A percentile compares a stretch with the other conserved stretches of the same genome.
These are phyloP conservation scores for Saccharomyces hybrid DNA, from an alignment of 1,139 yeast species.

Conservation along the genomic window DNA sequence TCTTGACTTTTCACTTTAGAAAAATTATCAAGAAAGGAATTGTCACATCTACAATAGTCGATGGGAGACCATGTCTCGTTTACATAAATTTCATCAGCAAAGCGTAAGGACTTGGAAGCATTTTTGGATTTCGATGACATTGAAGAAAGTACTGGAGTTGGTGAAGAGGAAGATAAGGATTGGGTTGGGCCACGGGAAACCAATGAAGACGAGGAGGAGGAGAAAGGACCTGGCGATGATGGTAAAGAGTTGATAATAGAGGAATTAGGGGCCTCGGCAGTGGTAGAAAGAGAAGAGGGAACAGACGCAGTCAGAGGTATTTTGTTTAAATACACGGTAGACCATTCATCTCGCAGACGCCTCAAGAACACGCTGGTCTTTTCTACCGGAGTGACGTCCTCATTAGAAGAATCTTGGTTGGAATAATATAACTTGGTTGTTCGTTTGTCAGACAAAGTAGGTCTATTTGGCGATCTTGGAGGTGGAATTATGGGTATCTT, in stretches of 20 bases:
- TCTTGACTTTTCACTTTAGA: slow-evolving; percentile 12
- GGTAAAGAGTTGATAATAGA: neutral
- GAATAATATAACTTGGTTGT: slow-evolving; percentile 16
- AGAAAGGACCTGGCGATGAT: neutral
- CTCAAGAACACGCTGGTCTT: neutral
- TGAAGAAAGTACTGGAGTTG: neutral
- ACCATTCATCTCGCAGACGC: neutral
- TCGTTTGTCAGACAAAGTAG: slow-evolving; percentile 13
- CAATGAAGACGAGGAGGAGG: slow-evolving; percentile 2
- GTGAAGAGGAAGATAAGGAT: slow-evolving; percentile 3
- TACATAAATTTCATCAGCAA: slow-evolving; percentile 15
- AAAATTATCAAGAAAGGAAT: slow-evolving; percentile 19
- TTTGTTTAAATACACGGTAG: neutral
- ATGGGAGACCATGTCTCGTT: slow-evolving; percentile 20
- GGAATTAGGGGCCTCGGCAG: neutral
- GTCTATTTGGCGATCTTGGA: slow-evolving; percentile 21
- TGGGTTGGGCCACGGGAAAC: slow-evolving; percentile 2
- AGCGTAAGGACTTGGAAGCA: slow-evolving; percentile 11
- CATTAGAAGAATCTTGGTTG: slow-evolving; percentile 3
- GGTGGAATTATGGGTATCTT: slow-evolving; percentile 10
- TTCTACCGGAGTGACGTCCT: neutral
- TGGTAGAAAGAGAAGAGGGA: neutral
- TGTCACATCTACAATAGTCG: slow-evolving; percentile 25
- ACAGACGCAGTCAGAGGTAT: neutral
- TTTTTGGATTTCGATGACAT: neutral